Evolutionary conservation across 768 basidiomycete species (phyloP), one percentile per base, ranked within the genome.

Genomic region (Dacryopinax spathularia): DNA sequence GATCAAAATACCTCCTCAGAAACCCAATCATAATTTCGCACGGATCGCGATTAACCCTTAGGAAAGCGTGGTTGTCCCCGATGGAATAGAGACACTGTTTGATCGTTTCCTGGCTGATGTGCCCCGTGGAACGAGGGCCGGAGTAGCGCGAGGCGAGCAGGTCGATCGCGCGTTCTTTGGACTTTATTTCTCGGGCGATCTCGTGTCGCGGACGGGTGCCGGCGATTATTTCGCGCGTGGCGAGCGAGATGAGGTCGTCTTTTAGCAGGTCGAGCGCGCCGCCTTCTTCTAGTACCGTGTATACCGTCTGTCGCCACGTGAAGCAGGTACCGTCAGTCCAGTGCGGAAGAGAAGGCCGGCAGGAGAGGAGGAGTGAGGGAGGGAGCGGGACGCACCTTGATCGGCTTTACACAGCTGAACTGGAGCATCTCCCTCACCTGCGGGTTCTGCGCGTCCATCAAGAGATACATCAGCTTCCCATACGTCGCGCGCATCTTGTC

Each of bases 401-500:
- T 89, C 9, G 90, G 82, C 65, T 79, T 78, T 10, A 92, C 86
- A 67, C 88, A 90, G 1, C 84, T 83, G 74, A 92, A 92, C 68
- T 77, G 82, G 34, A 92, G 79, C 67, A 90, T 80, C 36, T 91
- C 87, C 70, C 84, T 82, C 59, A 92, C 88, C 67, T 91, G 88
- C 0, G 83, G 78, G n/a, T 81, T 80, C 78, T 91, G 90, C 66
- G 90, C 89, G 73, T 92, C 90, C 88, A 88, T 65, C 33, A 64
- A 70, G 63, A 91, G 75, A 73, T 91, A 91, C 34, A 91, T 84
- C 65, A 91, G 75, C 70, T 91, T 91, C 10, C 90, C 90, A 65
- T 92, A 92, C 7, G 88, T 91, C 31, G 87, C 84, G 27, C 90
- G 81, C 89, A 91, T 91, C 69, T 91, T 91, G 70, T 91, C 90